Base-by-base conservation (phyloP, 1,284 basidiomycete species). In the Ceratobasidium sp. region DNA sequence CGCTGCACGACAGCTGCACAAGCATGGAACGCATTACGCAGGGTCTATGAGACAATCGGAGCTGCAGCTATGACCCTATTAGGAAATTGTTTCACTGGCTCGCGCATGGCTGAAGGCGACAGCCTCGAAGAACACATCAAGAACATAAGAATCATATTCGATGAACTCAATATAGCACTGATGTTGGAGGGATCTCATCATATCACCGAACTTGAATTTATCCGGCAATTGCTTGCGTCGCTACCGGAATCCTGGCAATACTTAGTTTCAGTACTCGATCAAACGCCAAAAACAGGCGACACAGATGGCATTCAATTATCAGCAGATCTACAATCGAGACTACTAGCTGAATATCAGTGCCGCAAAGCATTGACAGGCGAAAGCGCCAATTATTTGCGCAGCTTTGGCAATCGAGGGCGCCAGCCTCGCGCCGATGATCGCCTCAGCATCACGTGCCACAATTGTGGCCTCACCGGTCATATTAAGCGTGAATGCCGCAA, bases 241-340 rank as follows among this genome's bases (percentile, higher is more conserved):
- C 59, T 47, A 4, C 59, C 59, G 1, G 59, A 62, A 46, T 62
- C 59, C 7, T 62, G 59, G 59, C 59, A 62, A 62, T 47, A 23
- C 35, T 9, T 58, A 5, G 55, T 58, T 6, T 11, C 55, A 13
- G 30, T 58, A 5, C 26, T 16, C 2, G 57, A 41, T 23, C 32
- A 58, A n/a, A 58, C 57, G 13, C 57, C 57, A 11, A 21, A 1
- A 14, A 23, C n/a, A 21, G 41, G 14, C 18, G 57, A 38, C 57
- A 32, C 57, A 41, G 57, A 41, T 41, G 57, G 57, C 18, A 21
- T 58, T 2, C 28, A 30, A 16, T 13, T 58, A 23, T 58, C 35
- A 2, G 28, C 28, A 41, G 11, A 58, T 5, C 1, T 58, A 5
- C 7, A 13, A 41, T 58, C 57, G 8, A 1, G 57, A 1, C 21